phyloP scores from a whole-genome alignment of 331 rosid genomes.

The Ulmus americana region DNA sequence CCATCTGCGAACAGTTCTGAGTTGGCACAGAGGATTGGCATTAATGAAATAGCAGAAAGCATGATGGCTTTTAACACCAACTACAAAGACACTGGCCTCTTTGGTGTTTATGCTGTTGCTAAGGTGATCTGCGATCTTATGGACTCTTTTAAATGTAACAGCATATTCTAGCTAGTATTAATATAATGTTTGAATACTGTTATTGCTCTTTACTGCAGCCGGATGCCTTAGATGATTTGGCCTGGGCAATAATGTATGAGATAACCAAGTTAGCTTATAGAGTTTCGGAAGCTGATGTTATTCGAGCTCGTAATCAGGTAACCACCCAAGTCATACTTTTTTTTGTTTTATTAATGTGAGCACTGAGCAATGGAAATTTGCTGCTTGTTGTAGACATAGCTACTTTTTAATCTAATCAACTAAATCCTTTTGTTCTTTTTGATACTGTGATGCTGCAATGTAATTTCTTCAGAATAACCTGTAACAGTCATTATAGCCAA shows the following conservation, averaged over 20 bases:
- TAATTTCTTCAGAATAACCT: neutral
- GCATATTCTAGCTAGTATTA: neutral
- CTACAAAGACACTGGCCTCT: slow-evolving; percentile 91
- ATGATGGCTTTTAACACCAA: slow-evolving; percentile 96
- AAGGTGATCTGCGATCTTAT: slow-evolving; percentile 37
- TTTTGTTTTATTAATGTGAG: neutral
- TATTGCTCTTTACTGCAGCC: slow-evolving; percentile 39
- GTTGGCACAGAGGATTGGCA: slow-evolving; percentile 75
- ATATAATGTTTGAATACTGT: neutral
- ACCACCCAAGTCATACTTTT: slow-evolving; percentile 5
- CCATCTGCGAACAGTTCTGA: slow-evolving; percentile 51
- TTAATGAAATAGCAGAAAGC: slow-evolving; percentile 82
- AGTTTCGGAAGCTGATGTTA: slow-evolving; percentile 77
- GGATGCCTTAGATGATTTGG: slow-evolving; percentile 72
- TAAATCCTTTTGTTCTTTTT: neutral
- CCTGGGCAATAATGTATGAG: slow-evolving; percentile 82
- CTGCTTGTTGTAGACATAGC: no score
- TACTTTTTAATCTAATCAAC: no score
- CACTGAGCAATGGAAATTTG: no score
- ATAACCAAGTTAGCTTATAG: slow-evolving; percentile 75
- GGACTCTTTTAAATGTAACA: neutral
- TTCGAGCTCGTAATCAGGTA: slow-evolving; percentile 94
- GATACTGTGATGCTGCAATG: neutral
- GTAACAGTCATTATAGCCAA: neutral
- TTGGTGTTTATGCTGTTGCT: slow-evolving; percentile 92